Evolutionary conservation across 306 rosid species (phyloP).

Genomic region (Neltuma alba): DNA sequence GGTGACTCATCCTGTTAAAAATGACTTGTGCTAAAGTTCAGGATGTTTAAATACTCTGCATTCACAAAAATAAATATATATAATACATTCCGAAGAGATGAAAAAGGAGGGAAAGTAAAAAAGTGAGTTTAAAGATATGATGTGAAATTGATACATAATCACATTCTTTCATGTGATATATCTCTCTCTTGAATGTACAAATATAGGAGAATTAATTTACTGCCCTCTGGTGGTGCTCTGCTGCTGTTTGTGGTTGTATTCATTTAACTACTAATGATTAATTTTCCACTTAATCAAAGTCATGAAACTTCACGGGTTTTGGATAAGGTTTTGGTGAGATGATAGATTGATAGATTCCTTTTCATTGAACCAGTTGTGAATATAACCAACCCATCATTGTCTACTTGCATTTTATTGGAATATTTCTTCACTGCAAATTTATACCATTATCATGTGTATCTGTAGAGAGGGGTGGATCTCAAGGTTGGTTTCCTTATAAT

Average conservation of each 20-base stretch:
- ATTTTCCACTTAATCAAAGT: neutral
- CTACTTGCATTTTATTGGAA: neutral
- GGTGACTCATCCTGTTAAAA: constrained; percentile 9
- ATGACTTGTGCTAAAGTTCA: neutral
- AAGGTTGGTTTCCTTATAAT: neutral
- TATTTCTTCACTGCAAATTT: neutral
- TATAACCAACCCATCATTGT: neutral
- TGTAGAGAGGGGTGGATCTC: constrained; percentile 13
- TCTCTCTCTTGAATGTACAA: neutral
- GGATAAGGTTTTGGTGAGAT: constrained; percentile 2
- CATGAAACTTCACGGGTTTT: constrained; percentile 20
- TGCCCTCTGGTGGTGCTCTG: constrained; percentile 10
- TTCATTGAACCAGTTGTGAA: neutral
- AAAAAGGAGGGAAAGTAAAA: neutral
- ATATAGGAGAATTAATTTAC: neutral
- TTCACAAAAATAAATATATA: neutral
- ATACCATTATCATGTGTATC: neutral
- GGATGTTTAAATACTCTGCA: neutral
- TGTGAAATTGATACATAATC: neutral
- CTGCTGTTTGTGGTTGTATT: constrained; percentile 25
- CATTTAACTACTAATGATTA: constrained; percentile 1
- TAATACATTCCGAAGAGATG: neutral
- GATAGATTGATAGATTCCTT: neutral
- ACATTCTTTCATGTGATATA: neutral
- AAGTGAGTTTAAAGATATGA: neutral